These are phyloP conservation scores for Calamus simplicifolius DNA, from an alignment of 176 grass and related monocot species.

Conservation along the genomic window DNA sequence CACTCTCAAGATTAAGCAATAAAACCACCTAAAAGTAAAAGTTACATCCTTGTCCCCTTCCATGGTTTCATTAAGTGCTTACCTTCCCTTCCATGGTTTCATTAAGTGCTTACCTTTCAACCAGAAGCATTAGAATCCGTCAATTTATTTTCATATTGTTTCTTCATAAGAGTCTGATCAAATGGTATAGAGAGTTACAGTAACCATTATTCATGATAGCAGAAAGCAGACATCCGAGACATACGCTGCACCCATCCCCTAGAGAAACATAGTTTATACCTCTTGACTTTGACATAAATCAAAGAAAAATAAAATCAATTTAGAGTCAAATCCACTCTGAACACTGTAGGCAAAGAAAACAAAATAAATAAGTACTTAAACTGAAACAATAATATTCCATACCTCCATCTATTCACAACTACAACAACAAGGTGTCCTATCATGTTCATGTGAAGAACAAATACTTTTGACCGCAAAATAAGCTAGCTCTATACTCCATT, in stretches of 20 bases:
- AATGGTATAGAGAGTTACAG: slow-evolving; percentile 80
- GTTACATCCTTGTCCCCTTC: slow-evolving; percentile 84
- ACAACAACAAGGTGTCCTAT: slow-evolving; percentile 64
- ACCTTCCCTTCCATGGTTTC: too few species aligned
- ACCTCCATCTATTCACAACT: slow-evolving; percentile 97
- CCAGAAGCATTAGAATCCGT: slow-evolving; percentile 94
- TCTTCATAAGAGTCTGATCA: slow-evolving; percentile 96
- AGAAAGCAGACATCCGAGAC: slow-evolving; percentile 77
- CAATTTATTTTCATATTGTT: slow-evolving; percentile 89
- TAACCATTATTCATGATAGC: slow-evolving; percentile 88
- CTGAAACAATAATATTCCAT: not conserved
- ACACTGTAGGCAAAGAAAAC: too few species aligned
- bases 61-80: slow-evolving; percentile 93
- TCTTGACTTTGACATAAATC: slow-evolving; percentile 44
- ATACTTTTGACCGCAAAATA: slow-evolving; percentile 93
- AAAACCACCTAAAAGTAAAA: slow-evolving; percentile 8
- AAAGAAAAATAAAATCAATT: not conserved
- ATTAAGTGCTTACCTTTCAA: slow-evolving; percentile 93
- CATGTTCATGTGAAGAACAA: slow-evolving; percentile 70
- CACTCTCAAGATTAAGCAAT: not conserved
- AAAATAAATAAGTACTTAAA: too few species aligned
- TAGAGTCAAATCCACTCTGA: not conserved
- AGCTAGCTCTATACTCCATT: slow-evolving; percentile 81
- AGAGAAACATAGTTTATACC: slow-evolving; percentile 57
- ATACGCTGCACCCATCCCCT: slow-evolving; percentile 78